These are phyloP conservation scores for Rutstroemia sp. DNA, from an alignment of 2,329 filamentous ascomycete genomes.

Conservation along the genomic window DNA sequence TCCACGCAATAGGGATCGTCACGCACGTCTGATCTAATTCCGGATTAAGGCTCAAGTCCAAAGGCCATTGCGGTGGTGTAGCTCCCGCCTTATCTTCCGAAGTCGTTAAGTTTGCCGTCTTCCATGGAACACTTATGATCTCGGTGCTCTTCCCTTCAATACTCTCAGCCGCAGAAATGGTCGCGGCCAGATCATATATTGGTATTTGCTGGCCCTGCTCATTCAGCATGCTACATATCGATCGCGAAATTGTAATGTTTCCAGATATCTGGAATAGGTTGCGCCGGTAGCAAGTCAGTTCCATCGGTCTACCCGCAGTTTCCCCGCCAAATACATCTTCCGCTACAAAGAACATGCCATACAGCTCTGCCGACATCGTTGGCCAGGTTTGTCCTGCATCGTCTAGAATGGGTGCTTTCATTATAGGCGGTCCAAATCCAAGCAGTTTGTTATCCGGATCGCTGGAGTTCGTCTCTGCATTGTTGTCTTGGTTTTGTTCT, in stretches of 20 bases:
- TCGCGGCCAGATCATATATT: slow-evolving; percentile 70
- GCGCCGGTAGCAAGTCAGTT: slow-evolving; percentile 89
- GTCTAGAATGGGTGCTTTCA: slow-evolving; percentile 56
- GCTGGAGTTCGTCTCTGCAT: slow-evolving; percentile 11
- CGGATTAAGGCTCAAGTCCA: slow-evolving; percentile 51
- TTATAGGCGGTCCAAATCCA: slow-evolving; percentile 60
- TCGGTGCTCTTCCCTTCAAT: slow-evolving; percentile 89
- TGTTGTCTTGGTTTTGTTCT: slow-evolving; percentile 16
- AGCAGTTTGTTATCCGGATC: slow-evolving; percentile 64
- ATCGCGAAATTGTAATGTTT: slow-evolving; percentile 69
- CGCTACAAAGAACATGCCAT: slow-evolving; percentile 80
- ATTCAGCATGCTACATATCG: slow-evolving; percentile 62
- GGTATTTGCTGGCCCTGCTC: slow-evolving; percentile 75
- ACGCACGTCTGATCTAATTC: slow-evolving; percentile 74
- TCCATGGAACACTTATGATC: slow-evolving; percentile 96
- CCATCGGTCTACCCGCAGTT: slow-evolving; percentile 51
- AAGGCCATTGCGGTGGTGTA: slow-evolving; percentile 45
- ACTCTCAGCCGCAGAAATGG: slow-evolving; percentile 80
- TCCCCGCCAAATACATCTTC: slow-evolving; percentile 63
- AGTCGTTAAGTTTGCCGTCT: slow-evolving; percentile 40
- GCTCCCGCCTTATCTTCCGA: slow-evolving; percentile 35
- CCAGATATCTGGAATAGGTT: slow-evolving; percentile 95
- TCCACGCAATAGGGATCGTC: slow-evolving; percentile 83
- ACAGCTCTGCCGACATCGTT: slow-evolving; percentile 65
- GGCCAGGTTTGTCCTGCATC: slow-evolving; percentile 58